phyloP scores from a whole-genome alignment of 1,139 yeast genomes.

The Pichia sp. region DNA sequence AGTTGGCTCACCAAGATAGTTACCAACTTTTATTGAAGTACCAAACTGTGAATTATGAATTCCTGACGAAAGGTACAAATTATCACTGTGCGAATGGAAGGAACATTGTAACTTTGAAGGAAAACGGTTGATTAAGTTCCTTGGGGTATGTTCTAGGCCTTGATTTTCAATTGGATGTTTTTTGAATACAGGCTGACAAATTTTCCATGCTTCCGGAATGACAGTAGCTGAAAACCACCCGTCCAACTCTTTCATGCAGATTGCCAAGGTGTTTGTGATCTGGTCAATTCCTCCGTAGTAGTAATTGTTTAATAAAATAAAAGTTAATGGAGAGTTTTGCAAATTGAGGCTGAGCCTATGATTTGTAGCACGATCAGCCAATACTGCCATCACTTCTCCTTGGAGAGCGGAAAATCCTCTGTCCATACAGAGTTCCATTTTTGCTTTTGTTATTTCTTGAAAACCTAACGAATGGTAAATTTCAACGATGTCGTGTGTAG shows the following conservation, averaged over 20 bases:
- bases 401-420: constrained; percentile 47
- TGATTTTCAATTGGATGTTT: constrained; percentile 9
- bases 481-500: constrained; percentile 36
- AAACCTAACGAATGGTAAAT: constrained; percentile 36
- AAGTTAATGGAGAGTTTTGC: constrained; percentile 40
- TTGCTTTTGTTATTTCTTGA: constrained; percentile 25
- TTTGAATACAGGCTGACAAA: constrained; percentile 35
- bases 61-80: constrained; percentile 29
- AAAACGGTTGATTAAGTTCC: not conserved
- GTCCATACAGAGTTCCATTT: constrained; percentile 42
- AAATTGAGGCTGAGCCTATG: constrained; percentile 10
- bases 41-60: constrained; percentile 41
- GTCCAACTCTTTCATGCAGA: constrained; percentile 36
- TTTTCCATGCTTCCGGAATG: constrained; percentile 35
- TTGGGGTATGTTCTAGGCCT: not conserved
- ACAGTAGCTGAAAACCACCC: constrained; percentile 38
- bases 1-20: constrained; percentile 34
- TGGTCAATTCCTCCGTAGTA: constrained; percentile 50
- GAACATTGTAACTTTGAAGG: not conserved
- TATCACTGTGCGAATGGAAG: not conserved
- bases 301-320: constrained; percentile 41
- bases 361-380: constrained; percentile 16
- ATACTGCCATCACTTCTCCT: constrained; percentile 36
- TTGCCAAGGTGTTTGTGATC: constrained; percentile 36
- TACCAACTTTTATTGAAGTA: constrained; percentile 37